Evolutionary conservation across 2,329 filamentous ascomycete species (phyloP).

Genomic region (Epichloe aotearoae): DNA sequence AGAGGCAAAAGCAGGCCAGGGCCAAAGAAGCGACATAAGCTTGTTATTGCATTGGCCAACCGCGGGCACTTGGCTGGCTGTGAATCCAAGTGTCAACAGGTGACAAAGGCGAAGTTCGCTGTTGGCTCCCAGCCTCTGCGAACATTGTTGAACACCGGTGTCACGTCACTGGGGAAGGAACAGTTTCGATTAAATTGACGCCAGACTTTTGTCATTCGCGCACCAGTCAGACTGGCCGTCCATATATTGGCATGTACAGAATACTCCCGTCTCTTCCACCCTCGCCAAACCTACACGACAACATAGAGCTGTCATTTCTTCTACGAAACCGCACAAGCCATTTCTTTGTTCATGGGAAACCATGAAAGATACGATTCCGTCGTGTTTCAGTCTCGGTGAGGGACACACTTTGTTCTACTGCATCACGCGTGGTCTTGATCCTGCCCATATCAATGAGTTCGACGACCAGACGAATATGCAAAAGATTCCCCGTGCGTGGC

Average conservation of each 20-base stretch:
- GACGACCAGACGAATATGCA: background rate
- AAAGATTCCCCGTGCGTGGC: background rate
- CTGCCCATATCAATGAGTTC: background rate
- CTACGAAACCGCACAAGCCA: background rate
- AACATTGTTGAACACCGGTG: background rate
- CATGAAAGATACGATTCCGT: background rate
- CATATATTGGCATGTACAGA: background rate
- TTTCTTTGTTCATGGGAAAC: background rate
- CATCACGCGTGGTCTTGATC: background rate
- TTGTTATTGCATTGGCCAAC: background rate
- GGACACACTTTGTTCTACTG: background rate
- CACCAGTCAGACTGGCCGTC: background rate
- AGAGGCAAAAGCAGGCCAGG: background rate
- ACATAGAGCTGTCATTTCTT: background rate
- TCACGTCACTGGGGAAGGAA: background rate
- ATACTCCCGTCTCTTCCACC: background rate
- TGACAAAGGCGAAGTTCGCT: background rate
- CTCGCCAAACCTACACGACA: background rate
- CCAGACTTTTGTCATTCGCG: background rate
- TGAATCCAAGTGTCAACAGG: constrained; percentile 1
- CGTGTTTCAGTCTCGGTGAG: background rate
- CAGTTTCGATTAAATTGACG: background rate
- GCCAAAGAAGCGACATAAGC: background rate
- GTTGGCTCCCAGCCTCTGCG: background rate
- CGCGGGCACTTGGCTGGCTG: background rate